A percentile compares a stretch with the other conserved stretches of the same genome.
Conservation (phyloP, 345 rosid genomes). For the Boechera stricta region DNA sequence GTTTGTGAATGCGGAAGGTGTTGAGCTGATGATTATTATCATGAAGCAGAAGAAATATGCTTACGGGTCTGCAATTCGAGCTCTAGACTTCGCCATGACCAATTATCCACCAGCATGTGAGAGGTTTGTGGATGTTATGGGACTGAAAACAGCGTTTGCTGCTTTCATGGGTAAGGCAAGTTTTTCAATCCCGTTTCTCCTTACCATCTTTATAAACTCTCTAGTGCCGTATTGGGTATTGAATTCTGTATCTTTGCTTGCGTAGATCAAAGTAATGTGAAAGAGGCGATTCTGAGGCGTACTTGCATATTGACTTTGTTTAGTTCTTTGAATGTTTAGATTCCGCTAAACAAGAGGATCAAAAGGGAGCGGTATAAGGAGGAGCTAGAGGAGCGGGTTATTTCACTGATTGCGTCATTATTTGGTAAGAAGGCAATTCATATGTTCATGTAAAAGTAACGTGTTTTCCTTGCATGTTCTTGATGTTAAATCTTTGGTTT, state of each 20-base stretch:
- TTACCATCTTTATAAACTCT: background rate
- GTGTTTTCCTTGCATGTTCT: background rate
- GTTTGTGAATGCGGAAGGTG: slow-evolving; percentile 96
- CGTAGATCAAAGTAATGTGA: background rate
- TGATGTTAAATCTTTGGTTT: slow-evolving; percentile 27
- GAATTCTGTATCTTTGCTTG: slow-evolving; percentile 16
- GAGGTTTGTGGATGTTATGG: slow-evolving; percentile 93
- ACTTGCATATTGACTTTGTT: slow-evolving; percentile 22
- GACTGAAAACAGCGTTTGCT: slow-evolving; percentile 92
- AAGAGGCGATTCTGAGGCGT: background rate
- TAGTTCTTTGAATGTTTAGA: slow-evolving; percentile 52
- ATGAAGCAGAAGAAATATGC: slow-evolving; percentile 99
- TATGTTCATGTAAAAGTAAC: slow-evolving; percentile 12
- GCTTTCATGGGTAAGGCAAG: slow-evolving; percentile 99
- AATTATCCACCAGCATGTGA: slow-evolving; percentile 97
- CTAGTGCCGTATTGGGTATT: background rate
- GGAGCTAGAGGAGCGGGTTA: slow-evolving; percentile 86
- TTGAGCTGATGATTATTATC: slow-evolving; percentile 95
- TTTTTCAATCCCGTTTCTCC: slow-evolving; percentile 34
- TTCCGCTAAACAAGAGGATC: slow-evolving; percentile 85
- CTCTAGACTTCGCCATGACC: slow-evolving; percentile 95
- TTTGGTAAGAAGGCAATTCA: slow-evolving; percentile 81
- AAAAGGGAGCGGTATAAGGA: slow-evolving; percentile 86
- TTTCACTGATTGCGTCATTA: slow-evolving; percentile 82
- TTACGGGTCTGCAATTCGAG: slow-evolving; percentile 89